Percentiles rank a stretch among this genome's conserved stretches.
Conservation (phyloP, 2,329 filamentous ascomycete species). For the Aspergillus fumigatus region DNA sequence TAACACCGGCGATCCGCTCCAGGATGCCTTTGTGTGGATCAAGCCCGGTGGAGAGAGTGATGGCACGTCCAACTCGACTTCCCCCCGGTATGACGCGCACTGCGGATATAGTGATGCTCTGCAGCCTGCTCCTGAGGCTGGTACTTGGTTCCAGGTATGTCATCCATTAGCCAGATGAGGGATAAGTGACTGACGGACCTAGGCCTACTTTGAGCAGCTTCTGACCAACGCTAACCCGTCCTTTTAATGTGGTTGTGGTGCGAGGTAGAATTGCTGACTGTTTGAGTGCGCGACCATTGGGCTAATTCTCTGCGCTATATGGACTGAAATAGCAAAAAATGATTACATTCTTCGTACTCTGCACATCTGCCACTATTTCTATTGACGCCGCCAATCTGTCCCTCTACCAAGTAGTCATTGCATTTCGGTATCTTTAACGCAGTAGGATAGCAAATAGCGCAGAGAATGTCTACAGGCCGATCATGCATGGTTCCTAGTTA, state of each 20-base stretch:
- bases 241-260: slow-evolving; percentile 7
- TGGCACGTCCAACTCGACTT: slow-evolving; percentile 46
- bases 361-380: neutral
- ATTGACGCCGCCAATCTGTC: neutral
- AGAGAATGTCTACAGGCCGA: too few species aligned
- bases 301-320: neutral
- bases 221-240: slow-evolving; percentile 26
- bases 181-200: neutral
- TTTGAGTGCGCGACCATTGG: neutral
- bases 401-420: too few species aligned
- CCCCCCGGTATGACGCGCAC: slow-evolving; percentile 51
- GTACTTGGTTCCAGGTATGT: slow-evolving; percentile 59
- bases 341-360: neutral
- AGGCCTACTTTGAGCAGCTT: slow-evolving; percentile 29
- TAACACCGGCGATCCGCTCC: slow-evolving; percentile 55
- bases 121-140: slow-evolving; percentile 64
- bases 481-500: neutral
- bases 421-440: too few species aligned
- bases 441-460: neutral
- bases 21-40: slow-evolving; percentile 66
- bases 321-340: neutral
- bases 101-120: slow-evolving; percentile 54
- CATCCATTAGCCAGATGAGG: slow-evolving; percentile 21
- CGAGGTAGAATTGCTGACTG: neutral
- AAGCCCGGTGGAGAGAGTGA: slow-evolving; percentile 61